These are phyloP conservation scores for Vanilla planifolia DNA, from an alignment of 106 monocot genomes.

Conservation along the genomic window DNA sequence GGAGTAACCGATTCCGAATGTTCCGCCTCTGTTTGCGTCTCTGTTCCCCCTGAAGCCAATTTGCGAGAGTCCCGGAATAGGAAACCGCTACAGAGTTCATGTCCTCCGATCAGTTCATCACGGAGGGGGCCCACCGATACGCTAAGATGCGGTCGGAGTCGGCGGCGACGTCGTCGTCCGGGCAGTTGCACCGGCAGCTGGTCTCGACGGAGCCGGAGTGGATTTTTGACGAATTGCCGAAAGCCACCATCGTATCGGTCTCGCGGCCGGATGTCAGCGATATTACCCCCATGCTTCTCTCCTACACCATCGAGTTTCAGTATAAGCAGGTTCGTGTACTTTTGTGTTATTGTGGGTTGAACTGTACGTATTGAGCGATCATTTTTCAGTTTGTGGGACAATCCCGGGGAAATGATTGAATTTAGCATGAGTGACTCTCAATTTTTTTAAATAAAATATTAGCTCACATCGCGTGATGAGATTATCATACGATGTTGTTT, in stretches of 20 bases:
- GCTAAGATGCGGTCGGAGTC: conserved; percentile 71
- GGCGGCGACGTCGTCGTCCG: conserved; percentile 39
- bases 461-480: neutral
- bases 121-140: conserved; percentile 40
- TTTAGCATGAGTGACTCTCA: no score
- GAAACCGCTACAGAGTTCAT: conserved; percentile 8
- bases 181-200: conserved; percentile 34
- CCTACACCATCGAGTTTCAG: conserved; percentile 88
- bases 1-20: no score
- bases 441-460: neutral
- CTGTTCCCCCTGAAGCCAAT: no score
- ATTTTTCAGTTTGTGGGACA: neutral
- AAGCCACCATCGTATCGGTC: conserved; percentile 68
- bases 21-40: neutral
- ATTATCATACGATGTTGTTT: neutral
- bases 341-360: neutral
- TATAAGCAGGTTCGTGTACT: conserved; percentile 74
- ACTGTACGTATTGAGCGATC: neutral
- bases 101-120: conserved; percentile 28
- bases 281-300: conserved; percentile 80
- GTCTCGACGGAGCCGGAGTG: conserved; percentile 16
- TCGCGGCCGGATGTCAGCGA: conserved; percentile 86
- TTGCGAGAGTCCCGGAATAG: no score
- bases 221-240: conserved; percentile 86
- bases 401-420: neutral